A percentile compares a stretch with the other conserved stretches of the same genome.
Conservation (phyloP, 108 stramenopile genomes). For the Stephanodiscus minutulus region DNA sequence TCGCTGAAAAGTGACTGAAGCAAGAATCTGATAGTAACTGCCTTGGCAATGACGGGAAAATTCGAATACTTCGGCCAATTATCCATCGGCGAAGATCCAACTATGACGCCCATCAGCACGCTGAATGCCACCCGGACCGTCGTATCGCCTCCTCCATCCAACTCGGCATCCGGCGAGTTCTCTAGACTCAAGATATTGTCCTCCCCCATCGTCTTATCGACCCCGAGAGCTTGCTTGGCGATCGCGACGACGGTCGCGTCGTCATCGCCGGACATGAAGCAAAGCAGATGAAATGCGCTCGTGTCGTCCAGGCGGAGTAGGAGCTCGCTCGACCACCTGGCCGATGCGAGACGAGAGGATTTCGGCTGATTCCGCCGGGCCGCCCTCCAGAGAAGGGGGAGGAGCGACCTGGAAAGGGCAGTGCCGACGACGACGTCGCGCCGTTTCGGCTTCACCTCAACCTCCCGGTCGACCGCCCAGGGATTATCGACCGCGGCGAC, state of each 20-base stretch:
- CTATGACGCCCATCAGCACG: conserved; percentile 43
- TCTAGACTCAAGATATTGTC: conserved; percentile 6
- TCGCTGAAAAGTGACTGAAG: conserved; percentile 66
- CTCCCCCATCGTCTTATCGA: conserved; percentile 43
- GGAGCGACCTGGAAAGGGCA: conserved; percentile 45
- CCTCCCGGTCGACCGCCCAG: conserved; percentile 33
- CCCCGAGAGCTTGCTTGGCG: conserved; percentile 65
- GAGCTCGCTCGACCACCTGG: conserved; percentile 74
- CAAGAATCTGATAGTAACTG: conserved; percentile 65
- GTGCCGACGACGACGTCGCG: conserved; percentile 4
- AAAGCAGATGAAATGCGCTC: conserved; percentile 73
- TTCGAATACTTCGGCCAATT: conserved; percentile 54
- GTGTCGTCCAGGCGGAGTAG: conserved; percentile 50
- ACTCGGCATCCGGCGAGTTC: conserved; percentile 6
- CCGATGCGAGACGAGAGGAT: conserved; percentile 73
- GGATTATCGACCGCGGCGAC: conserved; percentile 48
- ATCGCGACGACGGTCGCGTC: conserved; percentile 74
- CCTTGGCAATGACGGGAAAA: conserved; percentile 62
- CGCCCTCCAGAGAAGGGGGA: conserved; percentile 73
- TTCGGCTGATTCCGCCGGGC: conserved; percentile 63
- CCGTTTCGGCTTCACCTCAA: conserved; percentile 1
- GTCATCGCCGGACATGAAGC: conserved; percentile 77
- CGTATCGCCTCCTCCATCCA: conserved; percentile 1
- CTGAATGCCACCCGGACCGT: conserved; percentile 53
- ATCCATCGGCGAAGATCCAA: conserved; percentile 19